Evolutionary conservation across 2,329 filamentous ascomycete genomes (phyloP).

Genomic region (Pyrenochaeta sp.): DNA sequence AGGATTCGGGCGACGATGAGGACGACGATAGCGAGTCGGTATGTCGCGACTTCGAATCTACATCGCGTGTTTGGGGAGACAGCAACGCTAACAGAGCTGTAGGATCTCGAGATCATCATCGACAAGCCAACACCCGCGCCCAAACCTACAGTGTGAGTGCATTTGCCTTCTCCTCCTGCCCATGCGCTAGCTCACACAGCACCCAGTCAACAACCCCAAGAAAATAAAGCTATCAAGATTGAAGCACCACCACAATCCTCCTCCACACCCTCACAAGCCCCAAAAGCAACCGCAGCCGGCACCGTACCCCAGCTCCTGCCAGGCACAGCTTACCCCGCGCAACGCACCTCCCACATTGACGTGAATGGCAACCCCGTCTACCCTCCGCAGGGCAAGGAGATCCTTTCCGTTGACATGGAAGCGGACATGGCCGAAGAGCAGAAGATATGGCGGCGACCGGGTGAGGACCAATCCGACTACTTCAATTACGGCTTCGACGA

Average conservation of each 20-base stretch:
- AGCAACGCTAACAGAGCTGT: slow-evolving; percentile 35
- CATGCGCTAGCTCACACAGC: slow-evolving; percentile 24
- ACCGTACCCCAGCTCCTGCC: slow-evolving; percentile 37
- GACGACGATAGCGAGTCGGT: slow-evolving; percentile 57
- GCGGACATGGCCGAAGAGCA: slow-evolving; percentile 70
- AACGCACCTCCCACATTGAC: slow-evolving; percentile 81
- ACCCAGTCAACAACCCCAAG: slow-evolving; percentile 32
- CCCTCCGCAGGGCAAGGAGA: slow-evolving; percentile 77
- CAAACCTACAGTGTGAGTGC: slow-evolving; percentile 47
- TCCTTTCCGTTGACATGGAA: slow-evolving; percentile 63
- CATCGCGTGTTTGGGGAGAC: background rate
- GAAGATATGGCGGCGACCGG: slow-evolving; percentile 94
- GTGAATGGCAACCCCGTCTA: slow-evolving; percentile 84
- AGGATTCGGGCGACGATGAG: slow-evolving; percentile 56
- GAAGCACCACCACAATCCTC: slow-evolving; percentile 39
- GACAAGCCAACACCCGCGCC: slow-evolving; percentile 55
- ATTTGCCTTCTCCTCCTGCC: background rate
- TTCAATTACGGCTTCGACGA: slow-evolving; percentile 99
- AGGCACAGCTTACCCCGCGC: slow-evolving; percentile 64
- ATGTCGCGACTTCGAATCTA: slow-evolving; percentile 13
- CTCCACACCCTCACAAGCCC: slow-evolving; percentile 32
- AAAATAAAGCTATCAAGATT: slow-evolving; percentile 51
- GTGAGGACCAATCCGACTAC: slow-evolving; percentile 93
- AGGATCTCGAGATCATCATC: slow-evolving; percentile 64
- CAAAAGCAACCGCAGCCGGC: slow-evolving; percentile 24